Percentiles rank a stretch among this genome's conserved stretches.
phyloP scores from a whole-genome alignment of 352 stramenopile genomes.

The Globisporangium emineosum region DNA sequence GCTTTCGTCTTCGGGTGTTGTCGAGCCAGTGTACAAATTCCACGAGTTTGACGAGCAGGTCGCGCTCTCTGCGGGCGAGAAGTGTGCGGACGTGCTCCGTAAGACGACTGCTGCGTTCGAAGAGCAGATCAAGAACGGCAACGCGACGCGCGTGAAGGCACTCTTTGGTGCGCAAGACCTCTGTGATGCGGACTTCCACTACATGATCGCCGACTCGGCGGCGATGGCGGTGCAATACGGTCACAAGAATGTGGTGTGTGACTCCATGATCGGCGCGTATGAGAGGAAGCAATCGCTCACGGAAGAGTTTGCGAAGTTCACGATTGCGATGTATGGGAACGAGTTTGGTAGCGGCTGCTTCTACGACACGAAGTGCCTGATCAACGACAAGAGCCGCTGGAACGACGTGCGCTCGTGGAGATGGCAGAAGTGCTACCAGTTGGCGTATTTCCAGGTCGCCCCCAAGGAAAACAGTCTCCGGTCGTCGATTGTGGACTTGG shows the following conservation, averaged over 20 bases:
- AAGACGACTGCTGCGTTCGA: conserved; percentile 69
- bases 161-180: conserved; percentile 63
- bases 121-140: conserved; percentile 41
- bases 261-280: conserved; percentile 46
- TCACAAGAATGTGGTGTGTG: conserved; percentile 77
- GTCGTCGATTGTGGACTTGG: conserved; percentile 58
- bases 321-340: conserved; percentile 70
- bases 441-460: conserved; percentile 87
- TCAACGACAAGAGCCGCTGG: conserved; percentile 48
- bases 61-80: conserved; percentile 44
- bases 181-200: conserved; percentile 81
- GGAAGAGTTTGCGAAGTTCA: conserved; percentile 78
- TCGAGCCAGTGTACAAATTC: conserved; percentile 79
- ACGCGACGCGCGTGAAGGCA: conserved; percentile 52
- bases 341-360: conserved; percentile 80
- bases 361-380: conserved; percentile 78
- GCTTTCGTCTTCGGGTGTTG: conserved; percentile 74
- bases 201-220: conserved; percentile 86
- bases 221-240: conserved; percentile 89
- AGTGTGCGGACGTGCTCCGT: conserved; percentile 63
- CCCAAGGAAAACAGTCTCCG: conserved; percentile 58
- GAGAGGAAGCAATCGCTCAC: conserved; percentile 51
- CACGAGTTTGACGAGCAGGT: conserved; percentile 82
- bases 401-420: conserved; percentile 80
- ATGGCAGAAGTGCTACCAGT: conserved; percentile 85